Percentiles rank a stretch among this genome's conserved stretches.
Conservation (phyloP, 1,284 basidiomycete genomes). For the Fereydounia khargensis region DNA sequence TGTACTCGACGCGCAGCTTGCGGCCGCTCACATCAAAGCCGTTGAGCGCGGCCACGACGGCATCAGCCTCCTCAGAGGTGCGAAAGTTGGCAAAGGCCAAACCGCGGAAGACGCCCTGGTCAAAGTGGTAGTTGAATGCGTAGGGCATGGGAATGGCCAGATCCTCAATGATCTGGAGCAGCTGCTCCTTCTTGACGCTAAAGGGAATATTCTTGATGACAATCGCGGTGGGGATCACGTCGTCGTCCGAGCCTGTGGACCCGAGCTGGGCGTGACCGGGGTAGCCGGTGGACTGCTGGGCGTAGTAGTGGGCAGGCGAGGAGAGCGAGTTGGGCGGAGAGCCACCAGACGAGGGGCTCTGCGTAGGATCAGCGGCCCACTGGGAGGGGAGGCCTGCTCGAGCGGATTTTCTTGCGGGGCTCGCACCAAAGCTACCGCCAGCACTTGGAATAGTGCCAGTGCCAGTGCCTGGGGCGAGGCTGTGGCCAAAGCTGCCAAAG, state of each 20-base stretch:
- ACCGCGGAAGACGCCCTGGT: constrained; percentile 80
- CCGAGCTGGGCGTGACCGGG: too few species aligned
- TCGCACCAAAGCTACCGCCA: constrained; percentile 24
- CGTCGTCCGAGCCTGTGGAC: constrained; percentile 67
- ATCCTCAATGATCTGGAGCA: constrained; percentile 92
- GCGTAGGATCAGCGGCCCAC: constrained; percentile 27
- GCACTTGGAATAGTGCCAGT: constrained; percentile 5
- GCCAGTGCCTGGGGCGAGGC: constrained; percentile 20
- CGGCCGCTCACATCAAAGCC: constrained; percentile 91
- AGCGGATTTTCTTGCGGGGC: constrained; percentile 10
- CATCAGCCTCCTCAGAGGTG: constrained; percentile 83
- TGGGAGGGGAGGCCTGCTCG: constrained; percentile 32
- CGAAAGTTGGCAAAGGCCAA: constrained; percentile 98
- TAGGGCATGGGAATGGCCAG: constrained; percentile 95
- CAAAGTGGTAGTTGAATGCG: constrained; percentile 75
- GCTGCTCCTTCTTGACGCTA: constrained; percentile 90
- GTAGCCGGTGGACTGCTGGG: constrained; percentile 5
- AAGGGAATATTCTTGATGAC: constrained; percentile 99
- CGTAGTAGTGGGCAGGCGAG: background rate
- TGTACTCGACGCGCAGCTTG: constrained; percentile 97
- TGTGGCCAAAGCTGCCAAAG: constrained; percentile 40
- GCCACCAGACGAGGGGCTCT: constrained; percentile 10
- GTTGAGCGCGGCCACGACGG: constrained; percentile 90
- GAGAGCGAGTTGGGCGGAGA: constrained; percentile 16
- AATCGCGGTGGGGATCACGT: constrained; percentile 97